These are phyloP conservation scores for Ogataea wickerhamii DNA, from an alignment of 805 yeast genomes.

Conservation along the genomic window DNA sequence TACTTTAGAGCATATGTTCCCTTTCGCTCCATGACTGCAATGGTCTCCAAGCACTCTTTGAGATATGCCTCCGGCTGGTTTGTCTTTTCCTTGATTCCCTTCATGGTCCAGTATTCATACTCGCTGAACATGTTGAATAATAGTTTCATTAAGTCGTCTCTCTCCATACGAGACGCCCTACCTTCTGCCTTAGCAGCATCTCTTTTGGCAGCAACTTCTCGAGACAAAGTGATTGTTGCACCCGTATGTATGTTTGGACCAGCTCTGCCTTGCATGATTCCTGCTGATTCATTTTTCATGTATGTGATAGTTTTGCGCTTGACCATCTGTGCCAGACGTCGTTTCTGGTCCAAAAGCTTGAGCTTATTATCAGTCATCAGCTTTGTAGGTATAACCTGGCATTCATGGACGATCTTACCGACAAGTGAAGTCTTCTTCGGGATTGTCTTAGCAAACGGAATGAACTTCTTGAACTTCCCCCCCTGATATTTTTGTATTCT, in stretches of 20 bases:
- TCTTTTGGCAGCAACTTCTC: constrained; percentile 49
- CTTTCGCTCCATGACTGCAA: constrained; percentile 84
- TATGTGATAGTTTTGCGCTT: constrained; percentile 51
- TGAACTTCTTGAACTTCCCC: constrained; percentile 37
- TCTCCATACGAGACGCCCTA: constrained; percentile 91
- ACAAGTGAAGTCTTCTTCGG: constrained; percentile 82
- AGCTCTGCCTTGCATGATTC: constrained; percentile 81
- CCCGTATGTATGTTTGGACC: constrained; percentile 76
- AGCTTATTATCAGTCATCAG: constrained; percentile 60
- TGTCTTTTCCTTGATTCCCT: constrained; percentile 89
- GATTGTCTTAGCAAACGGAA: constrained; percentile 84
- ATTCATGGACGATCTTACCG: constrained; percentile 91
- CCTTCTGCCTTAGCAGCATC: constrained; percentile 62
- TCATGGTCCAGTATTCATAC: constrained; percentile 94
- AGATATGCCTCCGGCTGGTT: constrained; percentile 93
- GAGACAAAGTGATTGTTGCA: constrained; percentile 65
- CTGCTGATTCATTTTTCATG: constrained; percentile 66
- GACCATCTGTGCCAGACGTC: constrained; percentile 27
- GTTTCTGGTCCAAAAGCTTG: constrained; percentile 50
- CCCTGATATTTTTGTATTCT: constrained; percentile 10
- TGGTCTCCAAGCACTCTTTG: constrained; percentile 84
- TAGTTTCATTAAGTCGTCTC: constrained; percentile 83
- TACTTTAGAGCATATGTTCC: constrained; percentile 96
- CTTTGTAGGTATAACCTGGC: constrained; percentile 79
- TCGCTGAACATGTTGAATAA: constrained; percentile 89